phyloP scores from a whole-genome alignment of 164 flowering plant genomes.

The Stephania cephalantha region DNA sequence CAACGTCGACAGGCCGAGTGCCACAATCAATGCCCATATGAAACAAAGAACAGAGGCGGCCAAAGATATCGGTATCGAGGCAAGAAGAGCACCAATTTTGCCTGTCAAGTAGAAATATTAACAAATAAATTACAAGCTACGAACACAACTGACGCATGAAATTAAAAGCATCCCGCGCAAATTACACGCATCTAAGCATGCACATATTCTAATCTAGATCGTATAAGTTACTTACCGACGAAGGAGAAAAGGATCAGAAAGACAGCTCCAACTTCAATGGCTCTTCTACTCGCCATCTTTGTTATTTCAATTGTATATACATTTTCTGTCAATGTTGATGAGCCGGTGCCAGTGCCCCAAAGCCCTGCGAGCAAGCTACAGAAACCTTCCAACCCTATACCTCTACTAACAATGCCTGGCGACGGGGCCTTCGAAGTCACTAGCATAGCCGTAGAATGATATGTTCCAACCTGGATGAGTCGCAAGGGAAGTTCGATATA shows the following conservation, averaged over 20 bases:
- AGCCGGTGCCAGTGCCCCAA: constrained; percentile 91
- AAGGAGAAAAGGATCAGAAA: constrained; percentile 66
- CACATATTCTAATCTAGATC: constrained; percentile 1
- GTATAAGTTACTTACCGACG: constrained; percentile 38
- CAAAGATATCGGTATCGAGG: constrained; percentile 86
- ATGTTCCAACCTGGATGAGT: constrained; percentile 65
- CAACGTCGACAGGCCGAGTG: constrained; percentile 73
- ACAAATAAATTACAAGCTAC: not conserved
- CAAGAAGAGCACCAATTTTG: constrained; percentile 88
- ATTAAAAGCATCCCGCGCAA: not conserved
- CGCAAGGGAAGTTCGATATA: constrained; percentile 4
- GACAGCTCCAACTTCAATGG: constrained; percentile 60
- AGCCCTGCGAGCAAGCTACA: constrained; percentile 84
- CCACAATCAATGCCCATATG: constrained; percentile 74
- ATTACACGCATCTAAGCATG: not conserved
- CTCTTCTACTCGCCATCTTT: constrained; percentile 73
- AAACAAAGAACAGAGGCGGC: constrained; percentile 85
- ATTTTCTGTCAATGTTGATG: constrained; percentile 84
- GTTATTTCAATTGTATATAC: constrained; percentile 63
- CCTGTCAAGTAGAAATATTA: constrained; percentile 36
- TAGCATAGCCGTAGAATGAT: constrained; percentile 58
- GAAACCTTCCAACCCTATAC: constrained; percentile 85
- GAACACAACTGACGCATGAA: not conserved
- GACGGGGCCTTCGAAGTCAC: constrained; percentile 66
- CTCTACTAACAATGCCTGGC: constrained; percentile 80